These are phyloP conservation scores for Bryopsis sp. DNA, from an alignment of 139 green algal genomes.

Conservation along the genomic window DNA sequence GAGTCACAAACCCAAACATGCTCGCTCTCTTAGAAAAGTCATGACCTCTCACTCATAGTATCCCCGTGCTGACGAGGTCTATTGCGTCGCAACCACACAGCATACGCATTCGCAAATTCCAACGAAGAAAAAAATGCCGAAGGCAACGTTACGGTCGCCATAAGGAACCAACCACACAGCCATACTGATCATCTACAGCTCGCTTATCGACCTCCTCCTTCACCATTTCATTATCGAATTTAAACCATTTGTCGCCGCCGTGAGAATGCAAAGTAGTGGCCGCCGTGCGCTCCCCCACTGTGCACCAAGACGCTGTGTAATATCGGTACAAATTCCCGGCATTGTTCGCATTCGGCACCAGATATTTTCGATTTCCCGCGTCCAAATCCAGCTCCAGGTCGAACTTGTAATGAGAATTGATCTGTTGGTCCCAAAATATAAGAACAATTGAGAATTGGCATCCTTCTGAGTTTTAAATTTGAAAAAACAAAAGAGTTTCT, in stretches of 20 bases:
- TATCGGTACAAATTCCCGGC: slow-evolving; percentile 75
- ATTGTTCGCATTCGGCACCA: slow-evolving; percentile 46
- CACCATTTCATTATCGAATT: slow-evolving; percentile 94
- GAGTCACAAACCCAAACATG: no score
- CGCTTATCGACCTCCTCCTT: slow-evolving; percentile 51
- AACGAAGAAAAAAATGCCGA: no score
- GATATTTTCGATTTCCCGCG: slow-evolving; percentile 51
- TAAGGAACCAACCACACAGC: no score
- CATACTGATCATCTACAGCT: slow-evolving; percentile 88
- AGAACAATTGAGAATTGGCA: no score
- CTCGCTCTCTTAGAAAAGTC: no score
- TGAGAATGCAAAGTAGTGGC: slow-evolving; percentile 88
- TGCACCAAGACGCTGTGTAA: slow-evolving; percentile 91
- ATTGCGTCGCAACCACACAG: no score
- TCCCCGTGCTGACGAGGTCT: no score
- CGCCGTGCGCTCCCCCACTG: slow-evolving; percentile 78
- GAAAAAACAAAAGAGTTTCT: no score
- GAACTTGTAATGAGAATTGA: slow-evolving; percentile 96
- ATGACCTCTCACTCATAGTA: no score
- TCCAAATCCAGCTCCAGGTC: slow-evolving; percentile 84
- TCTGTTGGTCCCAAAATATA: slow-evolving; percentile 46
- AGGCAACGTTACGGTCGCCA: no score
- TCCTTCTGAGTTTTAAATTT: no score
- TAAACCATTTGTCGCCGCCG: slow-evolving; percentile 83
- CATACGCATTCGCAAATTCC: no score